Conservation (phyloP, 495 filamentous ascomycete genomes). For the Aspergillus indologenus region DNA sequence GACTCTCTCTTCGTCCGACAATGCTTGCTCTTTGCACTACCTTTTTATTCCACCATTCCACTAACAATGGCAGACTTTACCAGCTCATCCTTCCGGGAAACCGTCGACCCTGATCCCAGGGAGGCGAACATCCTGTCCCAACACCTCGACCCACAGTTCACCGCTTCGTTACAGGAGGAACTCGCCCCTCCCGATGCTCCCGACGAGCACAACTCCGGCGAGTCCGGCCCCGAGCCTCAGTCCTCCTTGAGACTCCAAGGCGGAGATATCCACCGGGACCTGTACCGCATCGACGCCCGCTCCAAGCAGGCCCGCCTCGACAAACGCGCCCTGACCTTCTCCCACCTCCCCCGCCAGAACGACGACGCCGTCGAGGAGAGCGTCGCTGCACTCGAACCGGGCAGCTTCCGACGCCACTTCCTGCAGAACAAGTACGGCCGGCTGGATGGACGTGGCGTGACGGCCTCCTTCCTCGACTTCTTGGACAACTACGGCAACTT, state of each 20-base stretch:
- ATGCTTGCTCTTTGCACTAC: not conserved
- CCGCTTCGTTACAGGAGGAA: slow-evolving; percentile 22
- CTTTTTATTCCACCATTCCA: not conserved
- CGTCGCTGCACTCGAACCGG: slow-evolving; percentile 44
- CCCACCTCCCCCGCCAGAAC: slow-evolving; percentile 26
- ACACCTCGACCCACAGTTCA: slow-evolving; percentile 41
- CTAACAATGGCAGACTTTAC: slow-evolving; percentile 6
- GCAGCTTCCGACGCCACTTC: slow-evolving; percentile 61
- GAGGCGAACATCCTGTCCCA: slow-evolving; percentile 35
- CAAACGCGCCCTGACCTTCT: slow-evolving; percentile 58
- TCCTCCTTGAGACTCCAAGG: slow-evolving; percentile 63
- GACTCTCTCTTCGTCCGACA: not conserved
- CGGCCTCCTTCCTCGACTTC: slow-evolving; percentile 66
- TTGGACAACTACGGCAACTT: slow-evolving; percentile 68
- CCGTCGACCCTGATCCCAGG: slow-evolving; percentile 8
- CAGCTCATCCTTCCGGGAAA: slow-evolving; percentile 2
- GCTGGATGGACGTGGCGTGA: slow-evolving; percentile 40
- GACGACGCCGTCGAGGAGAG: slow-evolving; percentile 48
- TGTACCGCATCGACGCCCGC: slow-evolving; percentile 61
- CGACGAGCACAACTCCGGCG: not conserved
- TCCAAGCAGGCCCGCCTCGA: slow-evolving; percentile 37
- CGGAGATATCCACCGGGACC: slow-evolving; percentile 65
- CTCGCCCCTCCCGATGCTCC: not conserved
- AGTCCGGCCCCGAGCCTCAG: slow-evolving; percentile 29
- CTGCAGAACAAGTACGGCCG: slow-evolving; percentile 47